Percentiles rank a stretch among this genome's conserved stretches.
phyloP scores from a whole-genome alignment of 371 early-diverging fungal genomes.

The Blakeslea trispora region DNA sequence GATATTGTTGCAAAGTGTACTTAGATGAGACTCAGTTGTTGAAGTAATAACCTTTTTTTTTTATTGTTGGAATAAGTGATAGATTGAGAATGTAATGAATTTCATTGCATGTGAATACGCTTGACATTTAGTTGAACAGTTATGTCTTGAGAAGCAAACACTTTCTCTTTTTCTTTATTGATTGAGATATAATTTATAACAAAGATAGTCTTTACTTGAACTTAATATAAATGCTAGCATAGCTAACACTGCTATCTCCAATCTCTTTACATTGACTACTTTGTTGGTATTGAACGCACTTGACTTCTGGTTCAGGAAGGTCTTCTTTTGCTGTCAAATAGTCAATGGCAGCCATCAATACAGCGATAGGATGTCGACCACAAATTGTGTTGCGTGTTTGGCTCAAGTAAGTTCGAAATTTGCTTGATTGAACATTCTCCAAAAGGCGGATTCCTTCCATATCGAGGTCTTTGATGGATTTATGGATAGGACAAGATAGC shows the following conservation, averaged over 20 bases:
- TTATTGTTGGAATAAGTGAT: too few relatives aligned
- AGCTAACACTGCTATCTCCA: slow-evolving; percentile 75
- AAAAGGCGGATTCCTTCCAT: slow-evolving; percentile 78
- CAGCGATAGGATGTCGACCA: slow-evolving; percentile 89
- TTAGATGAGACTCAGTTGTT: too few relatives aligned
- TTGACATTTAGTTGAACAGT: too few relatives aligned
- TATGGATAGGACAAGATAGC: slow-evolving; percentile 57
- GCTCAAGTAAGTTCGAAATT: slow-evolving; percentile 70
- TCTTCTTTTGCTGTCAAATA: slow-evolving; percentile 8
- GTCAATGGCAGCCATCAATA: slow-evolving; percentile 71
- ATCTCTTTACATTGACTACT: slow-evolving; percentile 56
- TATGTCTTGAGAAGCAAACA: too few relatives aligned
- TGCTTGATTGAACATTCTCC: slow-evolving; percentile 56
- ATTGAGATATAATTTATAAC: neutral
- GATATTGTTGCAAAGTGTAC: too few relatives aligned
- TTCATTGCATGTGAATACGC: too few relatives aligned
- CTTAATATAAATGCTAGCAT: slow-evolving; percentile 57
- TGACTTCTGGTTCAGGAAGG: slow-evolving; percentile 4
- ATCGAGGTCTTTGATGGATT: slow-evolving; percentile 79
- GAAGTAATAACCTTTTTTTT: too few relatives aligned
- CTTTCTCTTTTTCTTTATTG: neutral
- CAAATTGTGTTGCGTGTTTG: slow-evolving; percentile 91
- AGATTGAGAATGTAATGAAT: too few relatives aligned
- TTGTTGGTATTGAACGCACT: slow-evolving; percentile 88
- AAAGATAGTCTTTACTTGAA: slow-evolving; percentile 6